Conservation (phyloP, 352 stramenopile species). For the Globisporangium radiosum region DNA sequence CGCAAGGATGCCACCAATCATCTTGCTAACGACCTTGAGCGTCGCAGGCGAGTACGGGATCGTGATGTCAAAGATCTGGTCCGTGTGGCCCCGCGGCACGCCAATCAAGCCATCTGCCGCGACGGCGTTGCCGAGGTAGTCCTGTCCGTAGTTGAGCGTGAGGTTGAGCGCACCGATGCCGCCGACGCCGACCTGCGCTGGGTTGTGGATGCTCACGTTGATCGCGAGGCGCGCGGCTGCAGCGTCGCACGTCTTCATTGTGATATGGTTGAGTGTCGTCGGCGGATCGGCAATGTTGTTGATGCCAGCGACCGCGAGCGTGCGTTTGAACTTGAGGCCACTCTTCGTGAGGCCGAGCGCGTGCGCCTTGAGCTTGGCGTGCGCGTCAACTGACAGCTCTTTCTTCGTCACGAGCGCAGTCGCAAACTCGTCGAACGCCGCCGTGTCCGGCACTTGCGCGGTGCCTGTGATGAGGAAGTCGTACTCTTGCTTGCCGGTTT, state of each 20-base stretch:
- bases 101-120: slow-evolving; percentile 32
- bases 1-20: slow-evolving; percentile 31
- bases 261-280: slow-evolving; percentile 51
- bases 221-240: slow-evolving; percentile 38
- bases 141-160: slow-evolving; percentile 50
- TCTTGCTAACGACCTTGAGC: slow-evolving; percentile 20
- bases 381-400: slow-evolving; percentile 30
- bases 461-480: slow-evolving; percentile 39
- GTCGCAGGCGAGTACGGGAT: slow-evolving; percentile 22
- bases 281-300: slow-evolving; percentile 43
- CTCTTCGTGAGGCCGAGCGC: slow-evolving; percentile 39
- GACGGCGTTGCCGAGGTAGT: slow-evolving; percentile 58
- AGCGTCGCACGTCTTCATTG: slow-evolving; percentile 29
- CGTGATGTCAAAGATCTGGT: slow-evolving; percentile 43
- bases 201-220: slow-evolving; percentile 44
- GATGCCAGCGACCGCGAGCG: slow-evolving; percentile 39
- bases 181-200: slow-evolving; percentile 4
- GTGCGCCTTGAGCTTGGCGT: slow-evolving; percentile 32
- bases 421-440: slow-evolving; percentile 39
- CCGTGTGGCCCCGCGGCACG: slow-evolving; percentile 37
- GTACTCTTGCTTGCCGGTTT: slow-evolving; percentile 37
- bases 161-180: slow-evolving; percentile 62
- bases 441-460: slow-evolving; percentile 29
- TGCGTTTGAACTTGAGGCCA: slow-evolving; percentile 39
- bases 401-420: slow-evolving; percentile 26